Conservation (phyloP, 441 rosid genomes). For the Erysimum cheiri region DNA sequence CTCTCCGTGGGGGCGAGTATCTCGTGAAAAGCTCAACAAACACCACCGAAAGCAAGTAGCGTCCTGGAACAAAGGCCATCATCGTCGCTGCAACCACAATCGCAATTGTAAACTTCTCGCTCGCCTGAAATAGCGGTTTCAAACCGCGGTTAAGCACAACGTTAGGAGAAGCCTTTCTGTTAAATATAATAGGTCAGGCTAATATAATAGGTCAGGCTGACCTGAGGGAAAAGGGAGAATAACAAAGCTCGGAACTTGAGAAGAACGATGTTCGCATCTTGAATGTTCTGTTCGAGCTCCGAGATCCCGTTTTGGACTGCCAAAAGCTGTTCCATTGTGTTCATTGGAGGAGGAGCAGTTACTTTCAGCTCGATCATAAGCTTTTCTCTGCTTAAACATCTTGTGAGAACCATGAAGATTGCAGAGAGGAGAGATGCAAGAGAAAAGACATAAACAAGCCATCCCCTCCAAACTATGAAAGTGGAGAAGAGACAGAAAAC, state of each 20-base stretch:
- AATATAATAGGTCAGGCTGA: too few relatives aligned
- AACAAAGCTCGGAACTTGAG: slow-evolving; percentile 82
- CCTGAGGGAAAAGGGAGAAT: slow-evolving; percentile 80
- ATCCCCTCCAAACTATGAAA: slow-evolving; percentile 84
- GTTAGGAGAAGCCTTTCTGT: not conserved
- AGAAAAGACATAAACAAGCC: slow-evolving; percentile 69
- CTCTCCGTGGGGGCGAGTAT: slow-evolving; percentile 76
- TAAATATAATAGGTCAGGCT: not conserved
- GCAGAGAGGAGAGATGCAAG: slow-evolving; percentile 52
- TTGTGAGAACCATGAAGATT: slow-evolving; percentile 66
- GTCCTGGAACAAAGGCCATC: slow-evolving; percentile 50
- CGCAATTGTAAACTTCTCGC: slow-evolving; percentile 62
- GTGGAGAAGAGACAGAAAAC: slow-evolving; percentile 69
- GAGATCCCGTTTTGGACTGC: slow-evolving; percentile 88
- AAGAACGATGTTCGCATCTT: slow-evolving; percentile 77
- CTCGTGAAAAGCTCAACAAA: slow-evolving; percentile 79
- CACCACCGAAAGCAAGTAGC: slow-evolving; percentile 50
- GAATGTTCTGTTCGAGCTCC: slow-evolving; percentile 68
- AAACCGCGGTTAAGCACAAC: not conserved
- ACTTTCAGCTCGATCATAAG: slow-evolving; percentile 62
- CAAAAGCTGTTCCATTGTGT: slow-evolving; percentile 91
- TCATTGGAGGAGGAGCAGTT: slow-evolving; percentile 79
- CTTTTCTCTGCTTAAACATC: slow-evolving; percentile 57
- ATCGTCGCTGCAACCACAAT: slow-evolving; percentile 55
- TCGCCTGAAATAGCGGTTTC: slow-evolving; percentile 59